These are phyloP conservation scores for Fennellomyces sp. DNA, from an alignment of 371 early-diverging fungal species.

Conservation along the genomic window DNA sequence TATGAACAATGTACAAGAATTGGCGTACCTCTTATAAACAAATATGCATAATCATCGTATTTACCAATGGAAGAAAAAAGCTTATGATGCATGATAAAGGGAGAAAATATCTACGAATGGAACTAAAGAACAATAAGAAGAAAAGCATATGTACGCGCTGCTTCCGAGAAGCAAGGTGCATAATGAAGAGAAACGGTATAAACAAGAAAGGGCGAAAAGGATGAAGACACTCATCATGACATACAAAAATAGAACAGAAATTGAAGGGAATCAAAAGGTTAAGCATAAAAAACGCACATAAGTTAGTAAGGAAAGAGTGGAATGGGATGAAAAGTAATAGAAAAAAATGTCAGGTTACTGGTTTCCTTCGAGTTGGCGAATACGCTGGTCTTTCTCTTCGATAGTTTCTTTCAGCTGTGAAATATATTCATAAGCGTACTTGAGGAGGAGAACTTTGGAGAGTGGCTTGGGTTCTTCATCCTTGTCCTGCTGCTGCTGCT, in stretches of 20 bases:
- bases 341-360: not conserved
- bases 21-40: conserved; percentile 1
- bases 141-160: not conserved
- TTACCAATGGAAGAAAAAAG: not conserved
- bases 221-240: not conserved
- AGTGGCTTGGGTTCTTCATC: conserved; percentile 34
- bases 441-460: conserved; percentile 51
- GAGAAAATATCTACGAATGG: no score
- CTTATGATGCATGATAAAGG: no score
- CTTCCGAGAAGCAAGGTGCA: not conserved
- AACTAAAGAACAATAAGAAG: not conserved
- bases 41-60: conserved; percentile 3
- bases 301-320: not conserved
- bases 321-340: not conserved
- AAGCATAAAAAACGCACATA: not conserved
- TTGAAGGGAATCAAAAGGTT: not conserved
- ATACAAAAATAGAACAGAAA: not conserved
- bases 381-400: conserved; percentile 28
- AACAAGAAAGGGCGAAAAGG: not conserved
- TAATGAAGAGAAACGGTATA: not conserved
- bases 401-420: conserved; percentile 39
- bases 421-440: conserved; percentile 65
- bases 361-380: conserved; percentile 6
- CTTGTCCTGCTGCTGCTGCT: not conserved
- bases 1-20: not conserved